Evolutionary conservation across 2,329 filamentous ascomycete genomes (phyloP), one percentile per base, ranked within the genome.

Genomic region (Epichloe sylvatica): DNA sequence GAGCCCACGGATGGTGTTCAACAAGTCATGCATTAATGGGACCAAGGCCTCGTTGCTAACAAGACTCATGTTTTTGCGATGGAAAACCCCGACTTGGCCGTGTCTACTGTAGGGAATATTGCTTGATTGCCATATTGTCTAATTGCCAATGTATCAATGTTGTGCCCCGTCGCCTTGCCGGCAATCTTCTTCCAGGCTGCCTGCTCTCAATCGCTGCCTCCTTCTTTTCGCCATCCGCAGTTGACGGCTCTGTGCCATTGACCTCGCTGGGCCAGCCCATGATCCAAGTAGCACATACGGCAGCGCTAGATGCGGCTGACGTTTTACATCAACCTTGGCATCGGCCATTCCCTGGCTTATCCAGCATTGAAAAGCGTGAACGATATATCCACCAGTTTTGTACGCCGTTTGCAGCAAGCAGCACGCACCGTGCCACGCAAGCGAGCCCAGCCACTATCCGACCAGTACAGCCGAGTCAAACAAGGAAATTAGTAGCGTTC

Each of bases 221-320:
- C 38, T 34, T 8, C 33, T 42, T 47, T 36, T 19, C 6, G 30
- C 46, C 38, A n/a, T 36, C 38, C 47, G 17, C 36, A 17, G 41
- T 17, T 23, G 21, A 23, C 23, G 25, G 13, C 21, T 7, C 33
- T 17, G 46, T 36, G 46, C 39, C 39, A 48, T 48, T 48, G 46
- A 43, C 46, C 46, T 42, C 46, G 25, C 21, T 46, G 48, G 48
- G 48, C 48, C 48, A 46, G 48, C 48, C 43, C 48, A 41, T 17
- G 39, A 50, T 50, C 48, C 48, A 46, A 50, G 35, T 42, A 45
- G 35, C 25, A 44, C 34, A 45, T 36, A 25, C 36, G 19, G 48
- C 19, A 41, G 40, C 23, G 40, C 35, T 42, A 13, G 19, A 23
- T 21, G 7, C 45, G 25, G 25, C 9, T 4, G 8, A 33, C 42